Evolutionary conservation across 2,329 filamentous ascomycete species (phyloP), one percentile per base, ranked within the genome.

Genomic region (Colletotrichum gigasporum): DNA sequence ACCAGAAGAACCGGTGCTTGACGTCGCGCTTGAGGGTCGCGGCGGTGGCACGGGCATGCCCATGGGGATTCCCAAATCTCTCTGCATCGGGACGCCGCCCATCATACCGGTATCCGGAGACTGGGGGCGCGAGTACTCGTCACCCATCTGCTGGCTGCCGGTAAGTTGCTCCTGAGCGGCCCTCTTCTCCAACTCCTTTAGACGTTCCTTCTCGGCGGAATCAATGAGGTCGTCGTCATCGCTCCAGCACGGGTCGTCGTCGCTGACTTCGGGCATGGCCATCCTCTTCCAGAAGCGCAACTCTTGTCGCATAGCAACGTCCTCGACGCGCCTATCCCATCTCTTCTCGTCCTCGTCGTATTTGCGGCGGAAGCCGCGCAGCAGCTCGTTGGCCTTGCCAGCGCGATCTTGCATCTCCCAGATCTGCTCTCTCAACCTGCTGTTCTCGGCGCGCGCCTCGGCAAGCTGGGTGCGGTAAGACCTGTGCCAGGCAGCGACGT

Each of bases 191-290:
- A 85, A 69, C 68, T 86, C 83, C 45, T 75, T 77, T 53, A 86
- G 71, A 35, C 87, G 78, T 69, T 82, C 78, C 79, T 90, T 90
- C 76, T 90, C 87, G 12, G 83, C 81, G 0, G 81, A 78, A 63
- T 90, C 88, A 24, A 90, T 81, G 20, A 90, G 74, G 69, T 90
- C 88, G 69, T 90, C 88, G 68, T 90, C 88, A 61, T 87, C 87
- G 71, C 87, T 90, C 82, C 86, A 89, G 71, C 82, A 88, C 2
- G 83, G 79, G 51, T 89, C 87, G 41, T 88, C 84, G 22, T 89
- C 87, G 8, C 82, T 76, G 35, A 90, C 74, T 60, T 87, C 82
- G 9, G 86, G 87, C 82, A 90, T 84, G 12, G 88, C 88, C 80
- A 90, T 82, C 41, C 88, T 80, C 76, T 90, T 90, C 88, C 87